phyloP scores from a whole-genome alignment of 2,329 filamentous ascomycete genomes.

The Penicillium capsulatum region DNA sequence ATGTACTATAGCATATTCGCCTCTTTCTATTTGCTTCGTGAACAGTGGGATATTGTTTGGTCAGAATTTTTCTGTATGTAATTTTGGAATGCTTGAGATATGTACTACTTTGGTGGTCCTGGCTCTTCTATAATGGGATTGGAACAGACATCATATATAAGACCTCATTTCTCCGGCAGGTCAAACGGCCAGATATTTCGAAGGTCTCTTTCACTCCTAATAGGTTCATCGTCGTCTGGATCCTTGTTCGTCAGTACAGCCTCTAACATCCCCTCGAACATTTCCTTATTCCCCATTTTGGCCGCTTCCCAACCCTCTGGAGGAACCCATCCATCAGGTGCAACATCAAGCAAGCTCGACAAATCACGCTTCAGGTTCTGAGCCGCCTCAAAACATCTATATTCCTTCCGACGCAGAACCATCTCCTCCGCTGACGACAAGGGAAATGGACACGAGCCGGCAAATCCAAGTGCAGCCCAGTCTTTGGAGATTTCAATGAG shows the following conservation, averaged over 20 bases:
- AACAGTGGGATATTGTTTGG: too few relatives aligned
- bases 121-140: too few relatives aligned
- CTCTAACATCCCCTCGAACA: constrained; percentile 31
- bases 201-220: constrained; percentile 28
- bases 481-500: constrained; percentile 37
- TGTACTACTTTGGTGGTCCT: too few relatives aligned
- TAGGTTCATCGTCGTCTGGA: constrained; percentile 32
- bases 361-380: constrained; percentile 29
- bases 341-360: constrained; percentile 29
- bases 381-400: constrained; percentile 32
- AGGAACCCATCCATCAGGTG: constrained; percentile 38
- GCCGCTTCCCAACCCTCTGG: constrained; percentile 32
- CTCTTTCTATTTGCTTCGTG: too few relatives aligned
- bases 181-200: constrained; percentile 1
- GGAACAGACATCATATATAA: too few relatives aligned
- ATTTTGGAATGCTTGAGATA: too few relatives aligned
- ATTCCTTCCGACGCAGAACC: constrained; percentile 27
- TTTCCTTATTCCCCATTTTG: constrained; percentile 26
- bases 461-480: constrained; percentile 40
- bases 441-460: constrained; percentile 30
- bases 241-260: constrained; percentile 29
- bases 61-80: too few relatives aligned
- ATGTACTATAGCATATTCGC: too few relatives aligned
- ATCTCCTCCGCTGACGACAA: constrained; percentile 26
- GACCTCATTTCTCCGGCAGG: not conserved